Base-by-base conservation (phyloP, 2,329 filamentous ascomycete species). In the Nakataea oryzae region DNA sequence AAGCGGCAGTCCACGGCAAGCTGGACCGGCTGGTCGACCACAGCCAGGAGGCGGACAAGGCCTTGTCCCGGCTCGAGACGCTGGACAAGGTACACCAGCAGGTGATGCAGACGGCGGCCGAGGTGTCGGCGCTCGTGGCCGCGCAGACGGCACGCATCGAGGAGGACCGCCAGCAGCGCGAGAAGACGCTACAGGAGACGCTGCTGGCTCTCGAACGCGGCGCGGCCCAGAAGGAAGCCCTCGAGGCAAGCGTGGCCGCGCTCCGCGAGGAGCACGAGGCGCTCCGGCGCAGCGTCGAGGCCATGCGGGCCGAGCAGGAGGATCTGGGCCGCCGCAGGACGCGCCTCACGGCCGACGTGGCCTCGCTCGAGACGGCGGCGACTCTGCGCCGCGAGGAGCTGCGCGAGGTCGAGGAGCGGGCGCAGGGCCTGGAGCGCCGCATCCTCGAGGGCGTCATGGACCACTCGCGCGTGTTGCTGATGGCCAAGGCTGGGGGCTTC, bases 391-490 rank as follows among this genome's bases (percentile, higher is more conserved):
- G 91, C 57, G 93, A 97, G 67, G 95, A 97, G 75, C 85, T 99
- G 63, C 86, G 91, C 57, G 83, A 89, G 29, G 97, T 99, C 90
- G 93, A 97, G 72, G 79, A 83, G 13, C 89, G 93, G 65, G 95
- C 93, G 3, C 92, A 97, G 72, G 85, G 86, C 3, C 81, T 99
- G 28, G 95, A 99, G 76, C 89, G 93, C 61, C 87, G 95, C 29
- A 96, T 99, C 67, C 78, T 99, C 34, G 93, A 97, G 67, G 93
- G 93, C 29, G 91, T 97, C 65, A 96, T 99, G 77, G 93, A 97
- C 69, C 93, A 97, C 72, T 97, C 93, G 26, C 89, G 93, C 8
- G 87, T 93, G 29, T 81, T 97, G n/a, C 83, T 97, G 63, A 89
- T 95, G 78, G 80, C 86, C 67, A 88, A 90, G 76, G 77, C 83